Base-by-base conservation (phyloP, 441 rosid species). In the Iberis amara region DNA sequence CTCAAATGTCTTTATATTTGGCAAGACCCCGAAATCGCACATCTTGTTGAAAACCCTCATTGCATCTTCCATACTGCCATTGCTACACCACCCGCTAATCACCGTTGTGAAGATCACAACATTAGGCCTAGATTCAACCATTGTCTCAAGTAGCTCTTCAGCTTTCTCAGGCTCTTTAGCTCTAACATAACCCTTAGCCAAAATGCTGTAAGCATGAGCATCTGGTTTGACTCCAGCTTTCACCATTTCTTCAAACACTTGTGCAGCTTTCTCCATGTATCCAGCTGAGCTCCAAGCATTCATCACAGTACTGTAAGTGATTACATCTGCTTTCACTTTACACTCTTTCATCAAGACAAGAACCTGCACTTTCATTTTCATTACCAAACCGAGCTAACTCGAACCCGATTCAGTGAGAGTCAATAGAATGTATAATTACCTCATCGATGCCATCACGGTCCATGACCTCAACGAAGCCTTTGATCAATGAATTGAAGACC, bases 251-350 rank as follows among this genome's bases (percentile, higher is more conserved):
- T 83, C 72, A 41, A 86, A 86, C 49, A 81, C 79, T 64, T 79
- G 80, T 47, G 71, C 73, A 68, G 91, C 82, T 67, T 81, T 86
- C 37, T 67, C 75, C 89, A 86, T 83, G 59, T 73, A 79, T 41
- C 91, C 95, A 0, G 81, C 83, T n/a, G 83, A 74, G 75, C 95
- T 86, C 91, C 95, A 81, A 8, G 82, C 86, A 47, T 86, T 81
- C 91, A 86, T 86, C 48, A 83, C 83, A 12, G 89, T 86, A 64
- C 91, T 79, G 73, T 76, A 86, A 1, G 91, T 86, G 62, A 86
- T 70, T 32, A 81, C 89, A 64, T 83, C 85, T 38, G 95, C 89
- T 42, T 79, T 79, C 55, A 83, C 83, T 50, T 70, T 68, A 40
- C 62, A 80, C 61, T 80, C 85, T 59, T 68, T 79, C 90, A 85